Evolutionary conservation across 306 rosid genomes (phyloP).

Genomic region (Rosa rugosa): DNA sequence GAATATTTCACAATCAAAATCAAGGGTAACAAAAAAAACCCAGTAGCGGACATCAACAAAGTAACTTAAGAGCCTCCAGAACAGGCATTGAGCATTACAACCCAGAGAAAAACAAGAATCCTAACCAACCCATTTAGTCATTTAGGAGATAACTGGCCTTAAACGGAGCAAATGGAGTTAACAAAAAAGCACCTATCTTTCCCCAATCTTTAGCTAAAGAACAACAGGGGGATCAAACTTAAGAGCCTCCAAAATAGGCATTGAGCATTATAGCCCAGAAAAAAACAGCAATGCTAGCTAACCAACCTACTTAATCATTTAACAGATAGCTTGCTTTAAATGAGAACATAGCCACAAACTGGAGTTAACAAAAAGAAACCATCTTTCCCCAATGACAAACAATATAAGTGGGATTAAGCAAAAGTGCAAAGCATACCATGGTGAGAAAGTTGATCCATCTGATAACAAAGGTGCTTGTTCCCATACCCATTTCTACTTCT

Average conservation of each 20-base stretch:
- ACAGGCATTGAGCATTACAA: constrained; percentile 18
- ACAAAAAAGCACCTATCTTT: neutral
- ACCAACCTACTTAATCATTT: constrained; percentile 7
- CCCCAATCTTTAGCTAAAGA: neutral
- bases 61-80: neutral
- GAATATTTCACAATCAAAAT: neutral
- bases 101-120: constrained; percentile 15
- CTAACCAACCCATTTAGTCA: constrained; percentile 14
- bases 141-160: constrained; percentile 1
- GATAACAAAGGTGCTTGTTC: constrained; percentile 90
- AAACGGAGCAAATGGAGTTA: neutral
- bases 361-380: neutral
- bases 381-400: neutral
- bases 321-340: neutral
- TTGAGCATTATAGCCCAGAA: constrained; percentile 18
- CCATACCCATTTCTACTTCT: constrained; percentile 54
- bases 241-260: neutral
- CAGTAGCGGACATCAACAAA: neutral
- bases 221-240: neutral
- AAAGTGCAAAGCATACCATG: constrained; percentile 47
- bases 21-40: constrained; percentile 6
- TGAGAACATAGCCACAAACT: constrained; percentile 2
- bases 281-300: constrained; percentile 15
- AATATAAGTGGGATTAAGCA: neutral
- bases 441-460: constrained; percentile 96